Evolutionary conservation across 2,329 filamentous ascomycete species (phyloP), one percentile per base, ranked within the genome.

Genomic region (Ophiostoma ips): DNA sequence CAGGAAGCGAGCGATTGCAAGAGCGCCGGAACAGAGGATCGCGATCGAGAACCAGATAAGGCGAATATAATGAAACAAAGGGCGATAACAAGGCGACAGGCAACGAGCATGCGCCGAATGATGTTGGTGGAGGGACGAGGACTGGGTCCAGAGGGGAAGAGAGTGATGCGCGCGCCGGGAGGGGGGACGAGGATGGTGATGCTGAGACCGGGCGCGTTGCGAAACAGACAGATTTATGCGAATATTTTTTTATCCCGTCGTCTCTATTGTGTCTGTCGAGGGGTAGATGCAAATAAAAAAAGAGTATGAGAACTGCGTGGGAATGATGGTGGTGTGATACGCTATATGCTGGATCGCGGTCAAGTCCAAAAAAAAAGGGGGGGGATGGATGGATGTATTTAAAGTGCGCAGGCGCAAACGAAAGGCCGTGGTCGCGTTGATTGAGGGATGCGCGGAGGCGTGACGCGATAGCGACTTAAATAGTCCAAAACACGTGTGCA

Each of bases 381-480:
- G 33, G 33, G 13, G 10, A 15, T 34, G 13, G 13, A 34, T n/a
- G n/a, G n/a, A n/a, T n/a, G n/a, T n/a, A n/a, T n/a, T 11, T 15
- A 5, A 34, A 34, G 10, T 34, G 13, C 10, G 10, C 11, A 34
- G 13, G 13, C 10, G 33, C 10, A 34, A 34, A 34, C 11, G 11
- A 34, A 34, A 34, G n/a, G n/a, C n/a, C n/a, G n/a, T 28, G 24
- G 24, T 28, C 5, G 4, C 24, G 5, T 4, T 28, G 24, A 28
- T 8, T 6, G n/a, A 34, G 13, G 3, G 13, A 34, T 4, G 13
- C 33, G 33, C 11, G 10, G 11, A 11, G 5, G 33, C 33, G 13
- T 34, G 10, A 34, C 11, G 13, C 33, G 33, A 34, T 12, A 12
- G 13, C 5, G 84, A n/a, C n/a, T n/a, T n/a, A n/a, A n/a, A n/a